Evolutionary conservation across 371 early-diverging fungal species (phyloP).

Genomic region (Mucor sp.): DNA sequence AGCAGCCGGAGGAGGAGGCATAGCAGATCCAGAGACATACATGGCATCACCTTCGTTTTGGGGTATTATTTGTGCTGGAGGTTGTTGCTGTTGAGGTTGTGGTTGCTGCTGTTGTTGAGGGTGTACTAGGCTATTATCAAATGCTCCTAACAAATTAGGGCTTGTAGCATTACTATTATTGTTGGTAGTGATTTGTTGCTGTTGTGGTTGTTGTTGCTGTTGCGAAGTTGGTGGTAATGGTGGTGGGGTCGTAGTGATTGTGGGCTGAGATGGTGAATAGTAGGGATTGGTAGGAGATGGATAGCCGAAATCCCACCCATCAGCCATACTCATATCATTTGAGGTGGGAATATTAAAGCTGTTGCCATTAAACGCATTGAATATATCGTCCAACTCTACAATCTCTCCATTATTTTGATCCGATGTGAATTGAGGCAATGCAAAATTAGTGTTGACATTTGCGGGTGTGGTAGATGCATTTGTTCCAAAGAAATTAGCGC

Average conservation of each 20-base stretch:
- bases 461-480: background rate
- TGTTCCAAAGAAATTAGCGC: background rate
- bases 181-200: conserved; percentile 1
- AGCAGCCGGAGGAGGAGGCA: conserved; percentile 44
- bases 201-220: conserved; percentile 7
- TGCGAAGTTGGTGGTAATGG: background rate
- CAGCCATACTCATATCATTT: conserved; percentile 21
- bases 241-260: background rate
- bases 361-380: conserved; percentile 19
- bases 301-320: conserved; percentile 31
- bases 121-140: background rate
- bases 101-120: conserved; percentile 1
- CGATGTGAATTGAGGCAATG: conserved; percentile 20
- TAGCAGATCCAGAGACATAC: conserved; percentile 33
- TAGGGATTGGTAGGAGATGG: conserved; percentile 30
- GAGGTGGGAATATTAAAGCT: conserved; percentile 4
- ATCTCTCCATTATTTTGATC: conserved; percentile 18
- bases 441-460: conserved; percentile 4
- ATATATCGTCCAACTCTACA: conserved; percentile 27
- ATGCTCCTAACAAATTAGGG: conserved; percentile 5
- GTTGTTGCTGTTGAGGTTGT: background rate
- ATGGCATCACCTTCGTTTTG: conserved; percentile 21
- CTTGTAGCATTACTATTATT: conserved; percentile 5
- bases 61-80: conserved; percentile 10
- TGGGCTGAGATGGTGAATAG: conserved; percentile 16